These are phyloP conservation scores for Penicillium sclerotiorum DNA, from an alignment of 2,329 filamentous ascomycete genomes.

Conservation along the genomic window DNA sequence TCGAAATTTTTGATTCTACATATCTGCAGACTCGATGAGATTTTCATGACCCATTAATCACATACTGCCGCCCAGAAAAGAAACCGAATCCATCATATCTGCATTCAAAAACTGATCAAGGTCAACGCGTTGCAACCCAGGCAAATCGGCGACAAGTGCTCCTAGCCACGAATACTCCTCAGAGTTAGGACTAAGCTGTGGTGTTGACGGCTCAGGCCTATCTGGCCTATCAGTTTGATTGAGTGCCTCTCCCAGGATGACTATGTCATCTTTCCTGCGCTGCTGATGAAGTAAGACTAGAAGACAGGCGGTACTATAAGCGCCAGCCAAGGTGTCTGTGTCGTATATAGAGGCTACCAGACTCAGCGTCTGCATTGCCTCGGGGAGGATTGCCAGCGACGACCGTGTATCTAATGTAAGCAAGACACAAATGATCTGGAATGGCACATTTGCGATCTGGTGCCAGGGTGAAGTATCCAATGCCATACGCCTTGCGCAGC, in stretches of 20 bases:
- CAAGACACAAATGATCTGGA: slow-evolving; percentile 59
- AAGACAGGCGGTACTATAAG: slow-evolving; percentile 54
- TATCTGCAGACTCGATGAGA: no score
- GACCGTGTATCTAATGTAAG: slow-evolving; percentile 57
- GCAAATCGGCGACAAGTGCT: slow-evolving; percentile 45
- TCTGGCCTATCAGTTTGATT: slow-evolving; percentile 24
- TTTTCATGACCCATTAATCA: no score
- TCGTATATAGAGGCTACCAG: slow-evolving; percentile 47
- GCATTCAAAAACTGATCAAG: slow-evolving; percentile 43
- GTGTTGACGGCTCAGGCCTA: slow-evolving; percentile 7
- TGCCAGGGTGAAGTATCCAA: slow-evolving; percentile 56
- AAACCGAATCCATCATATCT: slow-evolving; percentile 26
- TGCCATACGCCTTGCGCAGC: slow-evolving; percentile 50
- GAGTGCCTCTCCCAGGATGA: slow-evolving; percentile 33
- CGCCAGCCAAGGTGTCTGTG: slow-evolving; percentile 53
- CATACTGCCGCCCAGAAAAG: slow-evolving; percentile 7
- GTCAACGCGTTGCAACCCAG: slow-evolving; percentile 43
- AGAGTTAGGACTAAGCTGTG: slow-evolving; percentile 21
- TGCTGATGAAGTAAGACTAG: slow-evolving; percentile 55
- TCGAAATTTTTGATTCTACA: no score
- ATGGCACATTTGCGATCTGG: slow-evolving; percentile 61
- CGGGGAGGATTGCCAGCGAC: slow-evolving; percentile 50
- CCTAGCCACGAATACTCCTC: slow-evolving; percentile 45
- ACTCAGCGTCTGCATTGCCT: slow-evolving; percentile 53
- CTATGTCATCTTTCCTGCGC: slow-evolving; percentile 45